A percentile compares a stretch with the other conserved stretches of the same genome.
Conservation (phyloP, 1,284 basidiomycete species). For the Papiliotrema nemorosa region DNA sequence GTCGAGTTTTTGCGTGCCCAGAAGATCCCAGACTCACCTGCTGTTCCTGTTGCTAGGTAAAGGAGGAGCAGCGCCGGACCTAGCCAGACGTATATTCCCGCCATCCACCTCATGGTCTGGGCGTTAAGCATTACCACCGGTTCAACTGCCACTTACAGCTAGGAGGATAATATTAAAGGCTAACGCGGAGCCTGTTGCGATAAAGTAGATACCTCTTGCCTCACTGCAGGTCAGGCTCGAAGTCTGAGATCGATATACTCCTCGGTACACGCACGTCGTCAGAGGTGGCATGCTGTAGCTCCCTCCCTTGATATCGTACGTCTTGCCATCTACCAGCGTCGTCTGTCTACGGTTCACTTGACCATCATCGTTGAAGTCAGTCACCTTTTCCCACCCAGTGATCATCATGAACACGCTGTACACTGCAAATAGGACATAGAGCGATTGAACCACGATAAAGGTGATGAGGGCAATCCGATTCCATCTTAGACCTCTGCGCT, state of each 20-base stretch:
- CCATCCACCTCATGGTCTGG: neutral
- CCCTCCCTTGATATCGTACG: too few relatives aligned
- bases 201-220: neutral
- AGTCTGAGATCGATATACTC: too few relatives aligned
- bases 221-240: neutral
- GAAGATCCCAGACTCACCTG: neutral
- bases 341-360: too few relatives aligned
- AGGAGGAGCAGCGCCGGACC: neutral
- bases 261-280: too few relatives aligned
- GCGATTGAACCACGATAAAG: neutral
- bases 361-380: neutral
- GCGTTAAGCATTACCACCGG: neutral
- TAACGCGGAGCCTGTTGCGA: neutral
- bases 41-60: neutral
- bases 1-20: neutral
- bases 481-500: neutral
- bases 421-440: neutral
- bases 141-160: neutral
- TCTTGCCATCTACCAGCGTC: too few relatives aligned
- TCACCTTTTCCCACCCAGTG: neutral
- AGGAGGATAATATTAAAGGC: neutral
- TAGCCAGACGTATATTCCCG: neutral
- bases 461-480: neutral
- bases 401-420: neutral
- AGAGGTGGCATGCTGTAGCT: too few relatives aligned